Percentiles rank a stretch among this genome's conserved stretches.
These are phyloP conservation scores for Papiliotrema terrestris DNA, from an alignment of 1,284 basidiomycete genomes.

Conservation along the genomic window DNA sequence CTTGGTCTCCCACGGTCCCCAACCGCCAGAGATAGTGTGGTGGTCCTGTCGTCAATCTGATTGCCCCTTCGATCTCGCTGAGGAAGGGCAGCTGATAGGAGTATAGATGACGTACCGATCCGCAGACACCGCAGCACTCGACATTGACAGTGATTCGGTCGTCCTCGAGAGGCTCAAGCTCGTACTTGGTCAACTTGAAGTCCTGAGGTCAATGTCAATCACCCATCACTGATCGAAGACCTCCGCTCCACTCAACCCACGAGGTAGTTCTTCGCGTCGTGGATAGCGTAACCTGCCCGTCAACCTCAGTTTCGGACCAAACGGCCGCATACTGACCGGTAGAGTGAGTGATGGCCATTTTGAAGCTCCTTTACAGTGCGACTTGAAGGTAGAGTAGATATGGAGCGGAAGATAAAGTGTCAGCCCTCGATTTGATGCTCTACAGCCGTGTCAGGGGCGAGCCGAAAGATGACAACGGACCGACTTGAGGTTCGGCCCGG, in stretches of 20 bases:
- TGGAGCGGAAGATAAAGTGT: not conserved
- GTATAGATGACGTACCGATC: constrained; percentile 14
- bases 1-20: constrained; percentile 41
- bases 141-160: constrained; percentile 69
- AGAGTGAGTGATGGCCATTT: constrained; percentile 38
- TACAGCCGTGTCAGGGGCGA: not conserved
- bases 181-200: constrained; percentile 60
- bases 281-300: constrained; percentile 40
- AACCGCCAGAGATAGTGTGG: constrained; percentile 49
- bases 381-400: not conserved
- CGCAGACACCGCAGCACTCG: constrained; percentile 53
- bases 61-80: not conserved
- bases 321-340: constrained; percentile 20
- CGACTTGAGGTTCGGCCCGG: not conserved
- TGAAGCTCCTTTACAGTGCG: not conserved
- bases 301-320: not conserved
- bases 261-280: constrained; percentile 42
- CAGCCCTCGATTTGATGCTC: too few species aligned
- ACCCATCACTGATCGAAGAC: not conserved
- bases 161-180: constrained; percentile 63
- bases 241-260: constrained; percentile 13
- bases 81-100: not conserved
- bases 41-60: constrained; percentile 27
- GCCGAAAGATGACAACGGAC: not conserved
- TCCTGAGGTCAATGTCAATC: constrained; percentile 18